These are phyloP conservation scores for Cupressus sempervirens DNA, from an alignment of 75 land plant genomes.

Conservation along the genomic window DNA sequence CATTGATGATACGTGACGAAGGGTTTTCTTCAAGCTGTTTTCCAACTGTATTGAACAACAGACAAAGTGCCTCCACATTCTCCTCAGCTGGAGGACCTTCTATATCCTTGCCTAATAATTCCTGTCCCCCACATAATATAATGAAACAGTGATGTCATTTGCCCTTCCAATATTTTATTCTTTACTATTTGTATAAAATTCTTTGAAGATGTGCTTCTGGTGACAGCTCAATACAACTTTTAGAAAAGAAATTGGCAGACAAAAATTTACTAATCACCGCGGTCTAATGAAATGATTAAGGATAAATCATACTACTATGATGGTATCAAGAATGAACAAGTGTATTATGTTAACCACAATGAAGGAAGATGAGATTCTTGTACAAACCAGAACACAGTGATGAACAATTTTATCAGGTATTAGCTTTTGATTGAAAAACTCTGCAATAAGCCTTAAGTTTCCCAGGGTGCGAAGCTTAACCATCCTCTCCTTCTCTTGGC, in stretches of 20 bases:
- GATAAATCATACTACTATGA: background rate
- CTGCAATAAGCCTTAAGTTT: constrained; percentile 86
- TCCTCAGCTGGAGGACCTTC: constrained; percentile 74
- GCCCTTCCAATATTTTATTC: background rate
- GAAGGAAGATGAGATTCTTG: background rate
- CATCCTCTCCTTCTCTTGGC: constrained; percentile 71
- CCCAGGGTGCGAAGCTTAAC: constrained; percentile 84
- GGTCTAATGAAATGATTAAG: background rate
- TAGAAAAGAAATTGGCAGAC: background rate
- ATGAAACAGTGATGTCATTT: background rate
- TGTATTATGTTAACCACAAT: background rate
- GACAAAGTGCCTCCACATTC: constrained; percentile 92
- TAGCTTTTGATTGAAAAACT: constrained; percentile 85
- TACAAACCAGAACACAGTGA: constrained; percentile 68
- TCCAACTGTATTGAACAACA: constrained; percentile 71
- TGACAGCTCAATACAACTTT: background rate
- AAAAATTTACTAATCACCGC: background rate
- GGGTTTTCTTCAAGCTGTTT: constrained; percentile 78
- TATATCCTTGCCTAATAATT: constrained; percentile 54
- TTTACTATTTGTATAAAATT: too few species aligned
- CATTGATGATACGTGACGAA: constrained; percentile 48
- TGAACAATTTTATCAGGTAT: constrained; percentile 84
- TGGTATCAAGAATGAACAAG: background rate
- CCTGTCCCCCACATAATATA: constrained; percentile 19
- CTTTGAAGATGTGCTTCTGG: background rate